Evolutionary conservation across 2,329 filamentous ascomycete species (phyloP).

Genomic region (Calonectria hongkongensis): DNA sequence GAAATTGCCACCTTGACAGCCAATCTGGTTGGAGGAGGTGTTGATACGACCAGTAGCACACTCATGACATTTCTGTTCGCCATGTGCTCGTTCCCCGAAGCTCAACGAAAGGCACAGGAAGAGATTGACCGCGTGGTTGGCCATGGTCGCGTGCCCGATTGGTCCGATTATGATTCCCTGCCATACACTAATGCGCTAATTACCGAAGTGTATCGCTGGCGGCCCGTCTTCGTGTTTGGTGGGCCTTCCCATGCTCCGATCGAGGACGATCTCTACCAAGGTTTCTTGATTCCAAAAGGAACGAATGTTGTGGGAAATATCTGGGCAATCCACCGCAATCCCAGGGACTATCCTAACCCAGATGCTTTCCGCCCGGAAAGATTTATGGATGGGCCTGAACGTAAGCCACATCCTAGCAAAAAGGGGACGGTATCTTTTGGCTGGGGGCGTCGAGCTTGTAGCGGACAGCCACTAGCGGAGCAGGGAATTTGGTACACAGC

Average conservation of each 20-base stretch:
- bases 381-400: not conserved
- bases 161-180: not conserved
- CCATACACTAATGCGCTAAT: not conserved
- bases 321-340: conserved; percentile 4
- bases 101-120: not conserved
- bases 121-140: not conserved
- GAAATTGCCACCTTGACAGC: not conserved
- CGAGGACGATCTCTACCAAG: not conserved
- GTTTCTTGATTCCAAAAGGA: not conserved
- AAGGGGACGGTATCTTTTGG: not conserved
- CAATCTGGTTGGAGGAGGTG: not conserved
- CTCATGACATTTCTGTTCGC: conserved; percentile 3
- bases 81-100: not conserved
- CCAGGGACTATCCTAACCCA: not conserved
- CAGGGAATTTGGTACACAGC: conserved; percentile 9
- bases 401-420: not conserved
- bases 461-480: not conserved
- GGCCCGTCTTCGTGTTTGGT: not conserved
- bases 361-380: conserved; percentile 2
- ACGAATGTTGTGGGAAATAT: not conserved
- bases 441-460: not conserved
- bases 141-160: not conserved
- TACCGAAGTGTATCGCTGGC: not conserved
- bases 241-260: not conserved
- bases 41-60: not conserved